These are phyloP conservation scores for Diaporthe humulicola DNA, from an alignment of 2,329 filamentous ascomycete species.

Conservation along the genomic window DNA sequence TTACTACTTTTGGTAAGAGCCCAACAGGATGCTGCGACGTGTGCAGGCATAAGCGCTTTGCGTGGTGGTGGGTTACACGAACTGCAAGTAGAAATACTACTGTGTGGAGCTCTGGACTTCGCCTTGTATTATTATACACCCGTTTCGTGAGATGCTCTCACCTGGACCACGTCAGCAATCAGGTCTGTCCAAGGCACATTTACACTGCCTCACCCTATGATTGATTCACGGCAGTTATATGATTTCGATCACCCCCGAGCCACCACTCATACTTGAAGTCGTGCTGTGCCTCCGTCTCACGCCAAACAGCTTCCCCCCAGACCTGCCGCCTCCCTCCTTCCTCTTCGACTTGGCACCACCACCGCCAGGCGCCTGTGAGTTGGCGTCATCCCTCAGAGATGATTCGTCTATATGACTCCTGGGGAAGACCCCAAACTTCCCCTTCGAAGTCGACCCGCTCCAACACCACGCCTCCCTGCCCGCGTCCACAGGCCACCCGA, in stretches of 20 bases:
- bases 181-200: neutral
- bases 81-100: neutral
- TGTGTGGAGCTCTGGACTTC: no score
- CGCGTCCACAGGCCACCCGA: conserved; percentile 54
- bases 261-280: conserved; percentile 21
- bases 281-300: conserved; percentile 30
- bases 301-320: conserved; percentile 29
- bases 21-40: neutral
- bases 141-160: no score
- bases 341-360: conserved; percentile 20
- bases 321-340: conserved; percentile 30
- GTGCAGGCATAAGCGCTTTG: neutral
- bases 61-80: neutral
- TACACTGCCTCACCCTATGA: neutral
- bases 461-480: conserved; percentile 52
- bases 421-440: conserved; percentile 52
- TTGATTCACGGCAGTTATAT: neutral
- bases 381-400: conserved; percentile 26
- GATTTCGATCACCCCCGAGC: conserved; percentile 13
- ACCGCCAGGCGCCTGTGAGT: neutral
- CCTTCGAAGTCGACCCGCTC: conserved; percentile 52
- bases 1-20: neutral
- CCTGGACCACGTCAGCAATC: no score
- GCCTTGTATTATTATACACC: no score
- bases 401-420: conserved; percentile 37